Percentiles rank a stretch among this genome's conserved stretches.
Evolutionary conservation across 768 basidiomycete species (phyloP).

Genomic region (Favolaschia claudopus): DNA sequence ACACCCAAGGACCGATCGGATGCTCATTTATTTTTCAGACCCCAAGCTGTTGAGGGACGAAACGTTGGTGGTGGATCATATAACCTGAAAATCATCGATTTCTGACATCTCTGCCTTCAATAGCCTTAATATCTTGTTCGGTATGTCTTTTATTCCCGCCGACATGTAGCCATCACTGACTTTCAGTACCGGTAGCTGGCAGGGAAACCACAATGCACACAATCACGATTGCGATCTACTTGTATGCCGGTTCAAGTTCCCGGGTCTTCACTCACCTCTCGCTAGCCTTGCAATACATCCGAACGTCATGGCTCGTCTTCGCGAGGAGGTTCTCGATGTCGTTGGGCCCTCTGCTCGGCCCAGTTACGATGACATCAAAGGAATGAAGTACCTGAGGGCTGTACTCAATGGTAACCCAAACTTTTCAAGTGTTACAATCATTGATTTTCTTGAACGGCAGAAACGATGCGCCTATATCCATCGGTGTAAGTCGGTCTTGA

Average conservation of each 20-base stretch:
- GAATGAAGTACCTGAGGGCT: slow-evolving; percentile 31
- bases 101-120: background rate
- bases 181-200: background rate
- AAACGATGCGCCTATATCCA: slow-evolving; percentile 61
- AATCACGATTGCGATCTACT: slow-evolving; percentile 6
- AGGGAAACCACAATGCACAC: slow-evolving; percentile 2
- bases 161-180: too few relatives aligned
- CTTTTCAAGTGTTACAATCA: background rate
- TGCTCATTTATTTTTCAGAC: slow-evolving; percentile 16
- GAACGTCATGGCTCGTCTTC: slow-evolving; percentile 28
- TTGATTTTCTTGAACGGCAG: slow-evolving; percentile 37
- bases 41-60: slow-evolving; percentile 26
- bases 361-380: slow-evolving; percentile 34
- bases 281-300: slow-evolving; percentile 33
- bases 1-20: background rate
- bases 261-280: slow-evolving; percentile 34
- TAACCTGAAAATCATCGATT: background rate
- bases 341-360: slow-evolving; percentile 32
- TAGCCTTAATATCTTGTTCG: slow-evolving; percentile 12
- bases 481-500: slow-evolving; percentile 51
- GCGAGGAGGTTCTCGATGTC: slow-evolving; percentile 33
- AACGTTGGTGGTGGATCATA: background rate
- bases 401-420: slow-evolving; percentile 52
- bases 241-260: slow-evolving; percentile 2
- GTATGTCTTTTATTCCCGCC: background rate